Conservation (phyloP, 768 basidiomycete genomes). For the Kwoniella sp. region DNA sequence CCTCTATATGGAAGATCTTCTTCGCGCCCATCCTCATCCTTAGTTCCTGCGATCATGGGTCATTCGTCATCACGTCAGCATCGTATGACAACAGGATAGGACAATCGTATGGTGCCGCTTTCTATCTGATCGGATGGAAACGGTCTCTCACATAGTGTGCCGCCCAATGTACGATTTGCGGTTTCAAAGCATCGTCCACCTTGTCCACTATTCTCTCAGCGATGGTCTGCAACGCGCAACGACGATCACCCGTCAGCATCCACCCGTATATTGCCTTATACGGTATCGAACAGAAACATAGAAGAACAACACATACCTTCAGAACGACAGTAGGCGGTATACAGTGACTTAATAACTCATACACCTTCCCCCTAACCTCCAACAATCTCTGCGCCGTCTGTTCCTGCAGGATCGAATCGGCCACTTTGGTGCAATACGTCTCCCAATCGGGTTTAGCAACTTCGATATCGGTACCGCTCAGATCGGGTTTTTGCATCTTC, state of each 20-base stretch:
- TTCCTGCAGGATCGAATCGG: constrained; percentile 82
- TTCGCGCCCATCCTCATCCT: constrained; percentile 93
- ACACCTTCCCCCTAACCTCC: constrained; percentile 89
- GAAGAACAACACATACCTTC: constrained; percentile 64
- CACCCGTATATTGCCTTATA: neutral
- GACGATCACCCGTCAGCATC: neutral
- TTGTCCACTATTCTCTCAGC: constrained; percentile 82
- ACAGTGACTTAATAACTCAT: constrained; percentile 93
- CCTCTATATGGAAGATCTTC: constrained; percentile 95
- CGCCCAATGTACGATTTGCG: constrained; percentile 96
- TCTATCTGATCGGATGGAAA: no score
- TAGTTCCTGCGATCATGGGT: constrained; percentile 66
- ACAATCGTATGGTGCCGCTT: no score
- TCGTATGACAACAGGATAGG: no score
- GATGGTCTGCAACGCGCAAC: constrained; percentile 67
- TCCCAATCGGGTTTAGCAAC: constrained; percentile 99
- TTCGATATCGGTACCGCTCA: constrained; percentile 67
- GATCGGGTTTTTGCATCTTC: constrained; percentile 93
- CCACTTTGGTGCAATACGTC: constrained; percentile 89
- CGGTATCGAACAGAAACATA: neutral
- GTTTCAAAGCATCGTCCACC: constrained; percentile 86
- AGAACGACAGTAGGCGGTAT: constrained; percentile 90
- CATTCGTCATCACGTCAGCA: neutral
- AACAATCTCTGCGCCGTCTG: constrained; percentile 86
- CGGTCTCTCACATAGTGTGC: constrained; percentile 95